These are phyloP conservation scores for Backusella luteola DNA, from an alignment of 192 early-diverging fungal species.

Conservation along the genomic window DNA sequence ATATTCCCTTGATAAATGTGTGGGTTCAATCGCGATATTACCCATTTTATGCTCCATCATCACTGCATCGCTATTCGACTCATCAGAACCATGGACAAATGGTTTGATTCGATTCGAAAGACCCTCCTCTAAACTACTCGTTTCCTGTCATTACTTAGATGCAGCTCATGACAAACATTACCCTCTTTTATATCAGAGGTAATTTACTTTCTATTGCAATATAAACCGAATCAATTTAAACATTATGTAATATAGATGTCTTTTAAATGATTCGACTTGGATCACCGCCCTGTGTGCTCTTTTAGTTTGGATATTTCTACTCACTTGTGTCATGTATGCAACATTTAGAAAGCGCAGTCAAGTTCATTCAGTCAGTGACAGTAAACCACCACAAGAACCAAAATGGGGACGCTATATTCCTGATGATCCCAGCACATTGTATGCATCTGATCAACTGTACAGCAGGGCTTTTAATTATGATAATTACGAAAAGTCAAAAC, in stretches of 20 bases:
- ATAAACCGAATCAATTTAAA: not conserved
- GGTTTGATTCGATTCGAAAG: conserved; percentile 3
- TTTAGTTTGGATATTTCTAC: not conserved
- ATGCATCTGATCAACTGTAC: conserved; percentile 1
- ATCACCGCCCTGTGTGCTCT: not conserved
- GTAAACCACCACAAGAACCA: not conserved
- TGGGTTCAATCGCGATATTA: not conserved
- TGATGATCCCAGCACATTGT: not conserved
- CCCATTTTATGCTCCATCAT: conserved; percentile 13
- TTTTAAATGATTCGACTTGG: conserved; percentile 12
- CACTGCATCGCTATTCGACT: conserved; percentile 1
- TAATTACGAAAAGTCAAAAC: conserved; percentile 4
- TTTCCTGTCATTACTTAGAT: conserved; percentile 18
- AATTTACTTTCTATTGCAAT: not conserved
- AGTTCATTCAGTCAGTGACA: not conserved
- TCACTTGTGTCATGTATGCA: not conserved
- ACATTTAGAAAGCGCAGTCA: not conserved
- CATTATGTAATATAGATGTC: not conserved
- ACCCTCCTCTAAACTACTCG: not conserved
- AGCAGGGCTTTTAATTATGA: not conserved
- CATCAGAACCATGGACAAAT: conserved; percentile 17
- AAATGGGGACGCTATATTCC: conserved; percentile 21
- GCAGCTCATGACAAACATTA: not conserved
- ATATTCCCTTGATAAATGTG: not conserved
- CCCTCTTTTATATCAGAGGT: conserved; percentile 23